phyloP scores from a whole-genome alignment of 1,284 basidiomycete genomes.

The Fomitopsis schrenkii region DNA sequence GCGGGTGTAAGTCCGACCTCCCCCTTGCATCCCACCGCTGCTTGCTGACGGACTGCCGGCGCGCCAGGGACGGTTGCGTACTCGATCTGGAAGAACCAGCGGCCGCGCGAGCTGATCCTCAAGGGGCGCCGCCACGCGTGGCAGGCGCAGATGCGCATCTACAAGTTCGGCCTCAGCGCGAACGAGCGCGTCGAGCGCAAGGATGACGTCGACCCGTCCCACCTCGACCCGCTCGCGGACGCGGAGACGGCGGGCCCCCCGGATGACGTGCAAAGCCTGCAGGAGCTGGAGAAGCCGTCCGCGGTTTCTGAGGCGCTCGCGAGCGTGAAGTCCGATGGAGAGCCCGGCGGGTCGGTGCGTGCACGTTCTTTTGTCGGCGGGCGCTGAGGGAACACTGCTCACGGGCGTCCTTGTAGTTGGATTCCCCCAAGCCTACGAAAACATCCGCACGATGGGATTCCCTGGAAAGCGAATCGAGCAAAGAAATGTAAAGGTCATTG shows the following conservation, averaged over 20 bases:
- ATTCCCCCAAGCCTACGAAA: background rate
- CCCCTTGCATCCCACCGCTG: background rate
- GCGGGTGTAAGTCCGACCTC: background rate
- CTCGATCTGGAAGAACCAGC: constrained; percentile 1
- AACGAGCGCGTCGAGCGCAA: constrained; percentile 5
- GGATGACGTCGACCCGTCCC: background rate
- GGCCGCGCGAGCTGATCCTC: background rate
- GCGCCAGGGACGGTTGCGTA: constrained; percentile 6
- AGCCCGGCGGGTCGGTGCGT: background rate
- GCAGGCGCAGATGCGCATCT: constrained; percentile 7
- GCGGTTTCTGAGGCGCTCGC: too few species aligned
- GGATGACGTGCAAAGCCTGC: background rate
- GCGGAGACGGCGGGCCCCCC: background rate
- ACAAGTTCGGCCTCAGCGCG: background rate
- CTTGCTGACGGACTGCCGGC: background rate
- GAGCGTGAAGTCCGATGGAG: too few species aligned
- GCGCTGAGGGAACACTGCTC: background rate
- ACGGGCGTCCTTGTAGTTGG: too few species aligned
- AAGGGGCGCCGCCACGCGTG: background rate
- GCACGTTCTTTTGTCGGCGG: background rate
- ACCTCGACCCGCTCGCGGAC: background rate
- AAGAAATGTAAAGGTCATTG: too few species aligned
- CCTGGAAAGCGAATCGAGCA: too few species aligned
- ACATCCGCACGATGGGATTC: too few species aligned
- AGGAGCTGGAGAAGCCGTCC: too few species aligned